Conservation (phyloP, 2,329 filamentous ascomycete genomes). For the Xylariaceae sp. region DNA sequence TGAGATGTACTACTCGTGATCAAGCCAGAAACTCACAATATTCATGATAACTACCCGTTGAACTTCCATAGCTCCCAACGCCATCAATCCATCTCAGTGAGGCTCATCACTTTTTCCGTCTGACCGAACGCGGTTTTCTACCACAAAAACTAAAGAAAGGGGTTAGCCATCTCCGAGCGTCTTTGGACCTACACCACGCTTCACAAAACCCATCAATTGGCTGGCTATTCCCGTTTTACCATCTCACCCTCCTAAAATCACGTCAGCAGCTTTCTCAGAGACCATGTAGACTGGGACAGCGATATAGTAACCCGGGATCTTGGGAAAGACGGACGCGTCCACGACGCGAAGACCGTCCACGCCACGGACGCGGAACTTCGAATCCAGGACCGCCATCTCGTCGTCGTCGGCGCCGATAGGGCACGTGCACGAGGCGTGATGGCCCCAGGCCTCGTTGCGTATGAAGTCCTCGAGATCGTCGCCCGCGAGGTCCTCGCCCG, state of each 20-base stretch:
- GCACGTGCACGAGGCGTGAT: constrained; percentile 34
- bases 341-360: constrained; percentile 56
- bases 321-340: constrained; percentile 55
- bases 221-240: no score
- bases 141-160: no score
- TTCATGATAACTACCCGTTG: no score
- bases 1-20: no score
- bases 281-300: constrained; percentile 33
- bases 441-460: constrained; percentile 34
- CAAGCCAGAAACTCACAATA: no score
- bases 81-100: no score
- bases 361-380: constrained; percentile 54
- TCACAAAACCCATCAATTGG: not conserved
- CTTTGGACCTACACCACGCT: no score
- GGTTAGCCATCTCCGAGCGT: no score
- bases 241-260: constrained; percentile 23
- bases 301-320: constrained; percentile 46
- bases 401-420: constrained; percentile 47
- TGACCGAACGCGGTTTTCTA: no score
- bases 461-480: constrained; percentile 32
- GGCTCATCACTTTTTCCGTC: no score
- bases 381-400: constrained; percentile 54
- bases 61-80: no score
- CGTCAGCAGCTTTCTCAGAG: constrained; percentile 33
- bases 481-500: constrained; percentile 20